Conservation (phyloP, 2,329 filamentous ascomycete species). For the Hypoxylon sp. region DNA sequence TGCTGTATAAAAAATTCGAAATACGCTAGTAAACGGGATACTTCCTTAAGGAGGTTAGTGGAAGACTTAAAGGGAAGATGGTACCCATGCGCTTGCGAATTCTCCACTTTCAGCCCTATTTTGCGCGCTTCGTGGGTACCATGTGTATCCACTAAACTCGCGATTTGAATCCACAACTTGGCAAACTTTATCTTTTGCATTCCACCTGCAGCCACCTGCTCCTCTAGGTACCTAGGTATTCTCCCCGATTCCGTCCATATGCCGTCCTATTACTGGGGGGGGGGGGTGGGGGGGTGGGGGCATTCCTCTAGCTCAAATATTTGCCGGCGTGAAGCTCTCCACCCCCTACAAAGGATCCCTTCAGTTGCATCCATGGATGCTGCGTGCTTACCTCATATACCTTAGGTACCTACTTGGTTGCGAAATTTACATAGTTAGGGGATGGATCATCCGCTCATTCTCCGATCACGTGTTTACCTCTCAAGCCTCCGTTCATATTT, state of each 20-base stretch:
- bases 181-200: not conserved
- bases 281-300: not conserved
- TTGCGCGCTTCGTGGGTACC: not conserved
- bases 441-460: slow-evolving; percentile 5
- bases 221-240: not conserved
- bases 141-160: not conserved
- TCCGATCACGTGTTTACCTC: slow-evolving; percentile 6
- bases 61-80: not conserved
- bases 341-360: not conserved
- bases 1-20: not conserved
- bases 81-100: not conserved
- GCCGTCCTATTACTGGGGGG: not conserved
- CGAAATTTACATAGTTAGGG: too few relatives aligned
- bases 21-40: not conserved
- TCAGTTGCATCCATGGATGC: too few relatives aligned
- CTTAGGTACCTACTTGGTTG: not conserved
- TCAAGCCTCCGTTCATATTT: not conserved
- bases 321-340: not conserved
- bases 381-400: slow-evolving; percentile 1
- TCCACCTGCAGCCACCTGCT: not conserved
- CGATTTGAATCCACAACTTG: not conserved
- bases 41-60: not conserved
- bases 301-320: not conserved
- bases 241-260: not conserved
- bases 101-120: slow-evolving; percentile 1